Base-by-base conservation (phyloP, 2,329 filamentous ascomycete species). In the Xylariaceae sp. region DNA sequence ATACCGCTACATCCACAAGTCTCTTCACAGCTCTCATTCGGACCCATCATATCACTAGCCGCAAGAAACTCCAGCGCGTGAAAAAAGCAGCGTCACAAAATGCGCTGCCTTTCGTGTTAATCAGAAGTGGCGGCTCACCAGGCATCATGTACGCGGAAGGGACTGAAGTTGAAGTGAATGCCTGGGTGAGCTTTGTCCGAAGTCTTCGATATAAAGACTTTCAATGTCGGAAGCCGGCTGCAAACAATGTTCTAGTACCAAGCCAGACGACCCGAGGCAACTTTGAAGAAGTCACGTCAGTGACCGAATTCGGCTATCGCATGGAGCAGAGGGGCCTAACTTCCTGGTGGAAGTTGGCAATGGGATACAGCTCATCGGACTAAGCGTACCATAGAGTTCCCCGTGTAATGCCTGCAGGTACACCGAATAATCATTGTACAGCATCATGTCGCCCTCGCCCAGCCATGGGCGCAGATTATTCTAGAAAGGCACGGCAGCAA, bases 71-170 rank as follows among this genome's bases (percentile, higher is more conserved):
- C 0, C 74, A 76, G 6, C 75, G 74, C 53, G 79, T 93, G 19
- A 84, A 79, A 47, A 88, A 89, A 71, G 85, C 87, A 2, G 82
- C 84, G 3, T 86, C 87, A 6, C 79, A 83, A 28, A 78, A 82
- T 43, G 77, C 83, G 63, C 76, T 85, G 53, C 82, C 87, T 47
- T 87, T 83, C 62, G 84, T 88, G 1, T 75, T 92, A 3, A 76
- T 91, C 1, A 83, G 89, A 23, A 86, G 82, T 60, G 88, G 89
- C 9, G 85, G 86, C 2, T 82, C 82, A 21, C 90, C 90, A 0
- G 90, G 90, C 1, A 86, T 93, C 64, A 92, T 93, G 89, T 91
- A 92, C 68, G 89, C 87, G 46, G 87, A 91, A 69, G 84, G 85
- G 1, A 62, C 63, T 3, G 75, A 80, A 63, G 65, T 68, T 1